A percentile compares a stretch with the other conserved stretches of the same genome.
These are phyloP conservation scores for Neophaeococcomyces mojaviensis DNA, from an alignment of 2,329 filamentous ascomycete genomes.

Conservation along the genomic window DNA sequence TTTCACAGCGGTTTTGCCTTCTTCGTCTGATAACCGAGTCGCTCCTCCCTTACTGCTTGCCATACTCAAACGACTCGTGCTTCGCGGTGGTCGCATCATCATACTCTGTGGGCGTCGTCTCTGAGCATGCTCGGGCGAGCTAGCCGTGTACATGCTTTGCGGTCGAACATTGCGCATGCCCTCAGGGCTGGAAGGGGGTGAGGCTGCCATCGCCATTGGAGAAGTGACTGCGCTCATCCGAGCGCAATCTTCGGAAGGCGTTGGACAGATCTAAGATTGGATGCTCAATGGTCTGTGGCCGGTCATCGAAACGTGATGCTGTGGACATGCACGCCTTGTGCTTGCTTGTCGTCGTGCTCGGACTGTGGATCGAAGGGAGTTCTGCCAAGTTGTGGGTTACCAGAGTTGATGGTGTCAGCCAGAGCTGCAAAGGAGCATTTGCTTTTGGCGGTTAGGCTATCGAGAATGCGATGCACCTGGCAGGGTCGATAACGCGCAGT, in stretches of 20 bases:
- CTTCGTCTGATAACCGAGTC: constrained; percentile 72
- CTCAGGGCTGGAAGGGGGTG: constrained; percentile 22
- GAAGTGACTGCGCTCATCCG: background rate
- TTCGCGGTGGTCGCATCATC: constrained; percentile 67
- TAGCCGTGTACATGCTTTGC: constrained; percentile 21
- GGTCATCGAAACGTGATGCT: background rate
- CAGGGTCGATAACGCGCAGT: too few species aligned
- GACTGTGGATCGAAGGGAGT: background rate
- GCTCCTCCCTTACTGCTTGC: constrained; percentile 66
- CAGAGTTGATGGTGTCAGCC: too few species aligned
- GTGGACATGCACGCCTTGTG: background rate
- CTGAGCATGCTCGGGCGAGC: constrained; percentile 19
- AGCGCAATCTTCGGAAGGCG: constrained; percentile 1
- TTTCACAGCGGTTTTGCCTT: constrained; percentile 86
- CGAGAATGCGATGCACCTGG: too few species aligned
- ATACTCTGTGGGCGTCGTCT: constrained; percentile 68
- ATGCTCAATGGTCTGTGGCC: background rate
- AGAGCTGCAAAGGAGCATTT: too few species aligned
- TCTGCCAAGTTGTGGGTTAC: too few species aligned
- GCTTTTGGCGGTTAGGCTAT: too few species aligned
- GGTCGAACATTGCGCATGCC: constrained; percentile 15
- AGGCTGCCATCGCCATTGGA: constrained; percentile 16
- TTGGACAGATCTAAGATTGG: background rate
- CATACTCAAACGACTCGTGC: constrained; percentile 73
- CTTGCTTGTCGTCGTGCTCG: too few species aligned